Conservation (phyloP, 306 rosid genomes). For the Rosa rugosa region DNA sequence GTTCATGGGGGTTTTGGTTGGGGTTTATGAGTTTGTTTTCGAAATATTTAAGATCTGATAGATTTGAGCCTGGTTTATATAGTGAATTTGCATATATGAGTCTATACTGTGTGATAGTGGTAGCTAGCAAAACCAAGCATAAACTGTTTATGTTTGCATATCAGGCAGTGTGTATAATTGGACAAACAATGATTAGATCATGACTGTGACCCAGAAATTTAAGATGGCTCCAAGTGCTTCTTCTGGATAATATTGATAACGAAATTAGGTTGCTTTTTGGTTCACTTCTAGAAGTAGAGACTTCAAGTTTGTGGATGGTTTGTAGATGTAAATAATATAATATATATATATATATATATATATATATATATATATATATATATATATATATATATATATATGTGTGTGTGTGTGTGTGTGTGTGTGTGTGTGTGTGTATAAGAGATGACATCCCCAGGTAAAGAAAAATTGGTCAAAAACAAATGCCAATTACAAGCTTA, state of each 20-base stretch:
- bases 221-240: not conserved
- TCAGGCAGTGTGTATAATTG: not conserved
- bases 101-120: too few species aligned
- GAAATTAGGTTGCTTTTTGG: not conserved
- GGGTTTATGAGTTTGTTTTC: too few species aligned
- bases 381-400: too few species aligned
- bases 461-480: not conserved
- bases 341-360: too few species aligned
- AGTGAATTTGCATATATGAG: too few species aligned
- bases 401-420: too few species aligned
- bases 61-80: too few species aligned
- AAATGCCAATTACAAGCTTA: not conserved
- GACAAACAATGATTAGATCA: not conserved
- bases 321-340: not conserved
- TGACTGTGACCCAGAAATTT: not conserved
- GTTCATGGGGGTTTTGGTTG: too few species aligned
- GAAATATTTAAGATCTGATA: too few species aligned
- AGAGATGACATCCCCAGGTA: not conserved
- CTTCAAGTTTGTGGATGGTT: not conserved
- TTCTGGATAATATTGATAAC: not conserved
- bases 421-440: too few species aligned
- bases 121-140: too few species aligned
- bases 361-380: too few species aligned
- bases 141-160: not conserved
- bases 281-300: conserved; percentile 6